These are phyloP conservation scores for Escallonia herrerae DNA, from an alignment of 129 eudicot species.

Conservation along the genomic window DNA sequence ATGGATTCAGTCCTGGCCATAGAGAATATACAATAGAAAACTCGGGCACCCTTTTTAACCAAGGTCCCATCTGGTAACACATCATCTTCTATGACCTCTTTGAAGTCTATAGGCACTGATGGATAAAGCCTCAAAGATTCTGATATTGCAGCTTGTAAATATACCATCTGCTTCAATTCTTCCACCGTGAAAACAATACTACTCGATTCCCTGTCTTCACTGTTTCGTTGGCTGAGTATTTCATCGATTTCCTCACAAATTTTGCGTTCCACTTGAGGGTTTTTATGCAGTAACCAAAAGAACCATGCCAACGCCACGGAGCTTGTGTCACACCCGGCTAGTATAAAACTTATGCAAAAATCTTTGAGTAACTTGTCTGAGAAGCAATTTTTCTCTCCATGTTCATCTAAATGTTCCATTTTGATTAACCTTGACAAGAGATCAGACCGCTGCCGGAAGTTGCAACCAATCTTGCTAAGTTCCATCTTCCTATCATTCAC, in stretches of 20 bases:
- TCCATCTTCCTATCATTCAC: slow-evolving; percentile 44
- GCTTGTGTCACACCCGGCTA: slow-evolving; percentile 70
- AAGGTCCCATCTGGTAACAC: slow-evolving; percentile 45
- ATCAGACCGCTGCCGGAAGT: slow-evolving; percentile 20
- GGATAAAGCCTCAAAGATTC: slow-evolving; percentile 58
- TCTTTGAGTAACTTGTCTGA: slow-evolving; percentile 49
- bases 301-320: slow-evolving; percentile 69
- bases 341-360: slow-evolving; percentile 60
- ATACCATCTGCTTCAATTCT: slow-evolving; percentile 54
- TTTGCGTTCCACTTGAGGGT: slow-evolving; percentile 34
- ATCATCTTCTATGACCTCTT: slow-evolving; percentile 49
- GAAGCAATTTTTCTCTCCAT: slow-evolving; percentile 24
- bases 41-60: slow-evolving; percentile 28
- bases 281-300: slow-evolving; percentile 47
- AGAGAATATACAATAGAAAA: slow-evolving; percentile 31
- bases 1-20: slow-evolving; percentile 45
- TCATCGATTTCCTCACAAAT: slow-evolving; percentile 34
- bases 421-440: slow-evolving; percentile 52
- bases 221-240: slow-evolving; percentile 15
- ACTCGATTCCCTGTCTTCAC: neutral
- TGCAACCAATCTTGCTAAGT: slow-evolving; percentile 5
- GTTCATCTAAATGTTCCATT: slow-evolving; percentile 4
- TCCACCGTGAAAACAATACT: slow-evolving; percentile 31
- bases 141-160: slow-evolving; percentile 53
- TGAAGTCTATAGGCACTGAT: slow-evolving; percentile 57